Evolutionary conservation across 768 basidiomycete species (phyloP).

Genomic region (Leccinum aurantiacum): DNA sequence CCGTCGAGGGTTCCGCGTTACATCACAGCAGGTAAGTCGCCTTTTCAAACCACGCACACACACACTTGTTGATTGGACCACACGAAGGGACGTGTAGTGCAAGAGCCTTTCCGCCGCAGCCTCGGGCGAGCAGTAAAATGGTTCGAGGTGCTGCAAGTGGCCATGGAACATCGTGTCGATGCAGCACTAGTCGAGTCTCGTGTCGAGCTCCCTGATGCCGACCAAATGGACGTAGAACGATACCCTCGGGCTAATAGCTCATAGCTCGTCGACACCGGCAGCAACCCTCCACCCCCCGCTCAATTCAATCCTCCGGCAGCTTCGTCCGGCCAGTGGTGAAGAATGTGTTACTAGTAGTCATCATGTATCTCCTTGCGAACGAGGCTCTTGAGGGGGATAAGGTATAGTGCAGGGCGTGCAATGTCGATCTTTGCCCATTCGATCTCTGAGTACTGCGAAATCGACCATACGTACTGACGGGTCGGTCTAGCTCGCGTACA

Average conservation of each 20-base stretch:
- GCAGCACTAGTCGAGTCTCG: not conserved
- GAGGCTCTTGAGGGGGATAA: conserved; percentile 65
- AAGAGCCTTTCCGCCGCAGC: not conserved
- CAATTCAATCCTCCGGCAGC: no score
- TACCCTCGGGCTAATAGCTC: not conserved
- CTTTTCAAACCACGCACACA: not conserved
- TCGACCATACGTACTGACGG: not conserved
- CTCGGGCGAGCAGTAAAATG: not conserved
- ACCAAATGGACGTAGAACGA: not conserved
- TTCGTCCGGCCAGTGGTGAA: not conserved
- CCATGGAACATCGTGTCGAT: not conserved
- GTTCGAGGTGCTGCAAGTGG: not conserved
- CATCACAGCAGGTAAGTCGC: not conserved
- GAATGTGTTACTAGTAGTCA: not conserved
- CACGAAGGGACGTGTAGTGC: not conserved
- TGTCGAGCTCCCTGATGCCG: not conserved
- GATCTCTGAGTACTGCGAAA: conserved; percentile 12
- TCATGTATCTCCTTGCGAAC: conserved; percentile 56
- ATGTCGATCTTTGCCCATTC: conserved; percentile 79
- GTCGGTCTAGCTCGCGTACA: no score
- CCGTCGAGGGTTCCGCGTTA: no score
- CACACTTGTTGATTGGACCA: not conserved
- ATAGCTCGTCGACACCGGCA: not conserved
- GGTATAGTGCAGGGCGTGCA: conserved; percentile 87
- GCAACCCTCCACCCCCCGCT: no score